Conservation (phyloP, 139 green algal genomes). For the Chlamydomonas sphaeroides region DNA sequence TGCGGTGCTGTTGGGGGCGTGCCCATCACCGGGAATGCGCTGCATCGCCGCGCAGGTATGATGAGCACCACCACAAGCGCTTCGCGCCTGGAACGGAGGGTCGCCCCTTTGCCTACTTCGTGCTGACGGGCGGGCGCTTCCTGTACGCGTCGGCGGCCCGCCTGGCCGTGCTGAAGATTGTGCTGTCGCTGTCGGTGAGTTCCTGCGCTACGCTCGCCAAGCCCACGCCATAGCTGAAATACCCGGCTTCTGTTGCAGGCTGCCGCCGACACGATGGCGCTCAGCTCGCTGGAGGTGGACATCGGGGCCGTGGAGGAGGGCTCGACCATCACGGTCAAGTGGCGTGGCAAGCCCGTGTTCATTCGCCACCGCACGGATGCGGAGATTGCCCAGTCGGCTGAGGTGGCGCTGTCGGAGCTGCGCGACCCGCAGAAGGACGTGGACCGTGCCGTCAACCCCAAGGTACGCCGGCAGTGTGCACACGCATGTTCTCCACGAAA, state of each 20-base stretch:
- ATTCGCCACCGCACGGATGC: slow-evolving; percentile 88
- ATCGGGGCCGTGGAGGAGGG: slow-evolving; percentile 86
- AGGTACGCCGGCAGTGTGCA: too few relatives aligned
- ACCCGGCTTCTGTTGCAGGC: slow-evolving; percentile 66
- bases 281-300: slow-evolving; percentile 97
- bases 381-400: slow-evolving; percentile 85
- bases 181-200: slow-evolving; percentile 93
- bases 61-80: slow-evolving; percentile 85
- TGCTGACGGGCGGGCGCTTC: slow-evolving; percentile 97
- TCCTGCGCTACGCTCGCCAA: too few relatives aligned
- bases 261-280: slow-evolving; percentile 92
- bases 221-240: not conserved
- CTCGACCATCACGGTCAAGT: slow-evolving; percentile 97
- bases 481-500: too few relatives aligned
- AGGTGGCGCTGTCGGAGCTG: slow-evolving; percentile 81
- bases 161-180: slow-evolving; percentile 96
- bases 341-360: slow-evolving; percentile 99
- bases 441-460: slow-evolving; percentile 82
- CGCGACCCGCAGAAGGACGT: slow-evolving; percentile 91
- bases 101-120: slow-evolving; percentile 96
- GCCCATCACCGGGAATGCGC: not conserved
- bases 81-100: slow-evolving; percentile 85
- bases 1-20: not conserved
- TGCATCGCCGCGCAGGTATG: slow-evolving; percentile 77
- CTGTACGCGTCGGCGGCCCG: slow-evolving; percentile 96